These are phyloP conservation scores for Populus pruinosa DNA, from an alignment of 345 rosid species.

Conservation along the genomic window DNA sequence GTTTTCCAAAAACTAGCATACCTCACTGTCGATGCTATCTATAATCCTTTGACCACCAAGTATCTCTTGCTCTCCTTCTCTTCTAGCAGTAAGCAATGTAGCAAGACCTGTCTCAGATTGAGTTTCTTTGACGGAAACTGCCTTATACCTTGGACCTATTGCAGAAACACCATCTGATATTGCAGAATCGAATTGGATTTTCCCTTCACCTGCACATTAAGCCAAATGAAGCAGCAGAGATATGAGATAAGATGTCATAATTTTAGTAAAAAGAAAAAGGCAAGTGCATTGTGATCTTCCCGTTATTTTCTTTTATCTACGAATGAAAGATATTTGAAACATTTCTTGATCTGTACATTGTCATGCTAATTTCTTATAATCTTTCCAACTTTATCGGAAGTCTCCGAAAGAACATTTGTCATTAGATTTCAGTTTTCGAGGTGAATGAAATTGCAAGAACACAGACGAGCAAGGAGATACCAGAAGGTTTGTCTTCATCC, in stretches of 20 bases:
- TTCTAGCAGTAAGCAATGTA: conserved; percentile 69
- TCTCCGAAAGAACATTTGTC: no score
- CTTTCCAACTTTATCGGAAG: no score
- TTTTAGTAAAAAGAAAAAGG: not conserved
- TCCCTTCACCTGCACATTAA: conserved; percentile 47
- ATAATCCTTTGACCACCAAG: conserved; percentile 65
- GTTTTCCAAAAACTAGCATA: conserved; percentile 18
- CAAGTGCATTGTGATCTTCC: no score
- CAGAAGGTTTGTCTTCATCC: conserved; percentile 52
- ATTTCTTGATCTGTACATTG: no score
- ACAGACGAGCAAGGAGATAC: conserved; percentile 31
- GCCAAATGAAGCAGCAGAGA: conserved; percentile 9
- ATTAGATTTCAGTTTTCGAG: no score
- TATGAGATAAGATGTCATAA: not conserved
- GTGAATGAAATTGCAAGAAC: no score
- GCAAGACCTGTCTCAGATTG: not conserved
- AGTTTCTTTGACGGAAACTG: conserved; percentile 42
- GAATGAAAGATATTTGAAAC: no score
- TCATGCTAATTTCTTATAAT: no score
- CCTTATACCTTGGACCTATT: conserved; percentile 58
- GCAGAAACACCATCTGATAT: conserved; percentile 61
- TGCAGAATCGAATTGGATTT: conserved; percentile 56
- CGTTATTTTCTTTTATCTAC: no score
- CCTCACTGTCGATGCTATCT: conserved; percentile 47
- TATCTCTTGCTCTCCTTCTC: conserved; percentile 53